Evolutionary conservation across 768 basidiomycete genomes (phyloP).

Genomic region (Hericium coralloides): DNA sequence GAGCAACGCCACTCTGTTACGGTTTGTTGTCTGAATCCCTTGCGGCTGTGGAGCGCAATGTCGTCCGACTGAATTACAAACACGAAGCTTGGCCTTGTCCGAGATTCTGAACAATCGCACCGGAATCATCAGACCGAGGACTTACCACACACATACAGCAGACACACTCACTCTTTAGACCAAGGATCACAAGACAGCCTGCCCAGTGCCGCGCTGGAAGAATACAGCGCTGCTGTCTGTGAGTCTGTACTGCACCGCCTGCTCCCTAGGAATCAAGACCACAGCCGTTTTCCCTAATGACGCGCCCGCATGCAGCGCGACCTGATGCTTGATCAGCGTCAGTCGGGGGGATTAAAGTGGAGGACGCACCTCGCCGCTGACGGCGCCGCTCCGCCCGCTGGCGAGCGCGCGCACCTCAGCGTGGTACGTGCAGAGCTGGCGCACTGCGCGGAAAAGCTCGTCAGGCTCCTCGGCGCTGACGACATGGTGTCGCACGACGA

Average conservation of each 20-base stretch:
- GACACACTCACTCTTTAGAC: no score
- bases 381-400: constrained; percentile 68
- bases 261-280: constrained; percentile 39
- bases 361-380: constrained; percentile 61
- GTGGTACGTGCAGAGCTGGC: constrained; percentile 60
- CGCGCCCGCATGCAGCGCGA: constrained; percentile 54
- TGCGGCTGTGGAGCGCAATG: no score
- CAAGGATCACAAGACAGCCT: constrained; percentile 43
- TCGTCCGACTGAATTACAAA: no score
- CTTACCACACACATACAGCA: no score
- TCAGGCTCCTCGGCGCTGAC: constrained; percentile 45
- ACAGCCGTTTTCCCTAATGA: constrained; percentile 24
- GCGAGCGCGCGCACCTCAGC: constrained; percentile 63
- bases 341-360: neutral
- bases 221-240: constrained; percentile 57
- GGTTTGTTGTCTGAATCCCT: no score
- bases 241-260: constrained; percentile 63
- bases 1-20: no score
- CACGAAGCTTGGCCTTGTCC: no score
- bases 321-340: constrained; percentile 26
- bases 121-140: no score
- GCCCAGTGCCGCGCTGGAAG: constrained; percentile 66
- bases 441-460: constrained; percentile 46
- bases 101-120: no score
- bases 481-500: constrained; percentile 60